Conservation (phyloP, 805 yeast species). For the Candida berthetii region DNA sequence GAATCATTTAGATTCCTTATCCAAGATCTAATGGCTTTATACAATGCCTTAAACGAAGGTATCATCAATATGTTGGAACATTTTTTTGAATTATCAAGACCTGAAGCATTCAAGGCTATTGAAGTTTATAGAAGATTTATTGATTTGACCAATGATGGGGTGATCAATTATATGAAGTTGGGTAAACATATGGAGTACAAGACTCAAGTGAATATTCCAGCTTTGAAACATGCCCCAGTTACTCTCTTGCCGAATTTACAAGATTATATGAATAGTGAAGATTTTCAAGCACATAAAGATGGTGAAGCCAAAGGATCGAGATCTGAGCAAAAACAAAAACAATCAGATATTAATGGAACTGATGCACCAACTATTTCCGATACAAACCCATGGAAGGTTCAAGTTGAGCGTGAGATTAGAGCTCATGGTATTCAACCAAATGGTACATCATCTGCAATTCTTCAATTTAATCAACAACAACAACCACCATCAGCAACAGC, state of each 20-base stretch:
- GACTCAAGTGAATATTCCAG: neutral
- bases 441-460: neutral
- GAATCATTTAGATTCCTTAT: neutral
- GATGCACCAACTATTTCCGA: neutral
- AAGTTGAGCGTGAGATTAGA: neutral
- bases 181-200: neutral
- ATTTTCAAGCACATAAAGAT: neutral
- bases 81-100: neutral
- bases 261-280: neutral
- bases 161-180: neutral
- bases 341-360: neutral
- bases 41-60: neutral
- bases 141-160: neutral
- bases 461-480: neutral
- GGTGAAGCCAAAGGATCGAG: neutral
- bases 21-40: neutral
- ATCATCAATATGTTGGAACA: neutral
- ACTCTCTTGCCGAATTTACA: neutral
- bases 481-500: neutral
- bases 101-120: neutral
- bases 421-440: neutral
- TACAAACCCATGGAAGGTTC: neutral
- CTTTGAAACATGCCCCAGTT: neutral
- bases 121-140: neutral
- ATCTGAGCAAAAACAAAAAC: neutral